A percentile compares a stretch with the other conserved stretches of the same genome.
phyloP scores from a whole-genome alignment of 768 basidiomycete genomes.

The Boletus rubroflammeus region DNA sequence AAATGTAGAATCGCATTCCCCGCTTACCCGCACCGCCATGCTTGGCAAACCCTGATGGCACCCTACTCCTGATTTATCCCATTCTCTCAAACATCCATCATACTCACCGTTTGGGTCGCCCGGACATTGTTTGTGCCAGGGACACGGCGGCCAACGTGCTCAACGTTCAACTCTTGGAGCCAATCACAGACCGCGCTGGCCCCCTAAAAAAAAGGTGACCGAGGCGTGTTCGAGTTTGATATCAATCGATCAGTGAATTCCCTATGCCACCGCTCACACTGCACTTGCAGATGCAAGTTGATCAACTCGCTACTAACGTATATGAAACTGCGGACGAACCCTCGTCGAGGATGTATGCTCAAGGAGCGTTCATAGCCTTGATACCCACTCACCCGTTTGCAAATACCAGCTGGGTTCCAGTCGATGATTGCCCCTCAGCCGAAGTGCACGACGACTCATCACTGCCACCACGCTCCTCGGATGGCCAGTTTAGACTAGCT shows the following conservation, averaged over 20 bases:
- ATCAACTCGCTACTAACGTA: not conserved
- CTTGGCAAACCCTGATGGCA: slow-evolving; percentile 5
- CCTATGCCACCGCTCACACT: not conserved
- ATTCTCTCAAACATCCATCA: not conserved
- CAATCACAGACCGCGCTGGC: slow-evolving; percentile 4
- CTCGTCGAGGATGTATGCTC: not conserved
- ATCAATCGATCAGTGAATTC: not conserved
- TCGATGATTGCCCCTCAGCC: slow-evolving; percentile 3
- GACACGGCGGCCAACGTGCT: slow-evolving; percentile 1
- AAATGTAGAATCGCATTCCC: slow-evolving; percentile 6
- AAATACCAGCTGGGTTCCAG: not conserved
- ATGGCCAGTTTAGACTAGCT: not conserved
- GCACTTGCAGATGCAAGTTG: not conserved
- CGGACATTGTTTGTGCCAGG: slow-evolving; percentile 6
- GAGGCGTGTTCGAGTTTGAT: slow-evolving; percentile 1
- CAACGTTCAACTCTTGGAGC: slow-evolving; percentile 9
- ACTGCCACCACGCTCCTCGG: not conserved
- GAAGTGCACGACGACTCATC: not conserved
- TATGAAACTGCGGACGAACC: not conserved
- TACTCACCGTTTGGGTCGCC: not conserved
- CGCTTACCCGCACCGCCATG: slow-evolving; percentile 4
- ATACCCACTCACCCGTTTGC: not conserved
- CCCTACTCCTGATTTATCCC: slow-evolving; percentile 8
- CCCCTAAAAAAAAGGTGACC: not conserved
- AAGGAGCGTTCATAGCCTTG: not conserved